phyloP scores from a whole-genome alignment of 306 rosid species.

The Albizia julibrissin region DNA sequence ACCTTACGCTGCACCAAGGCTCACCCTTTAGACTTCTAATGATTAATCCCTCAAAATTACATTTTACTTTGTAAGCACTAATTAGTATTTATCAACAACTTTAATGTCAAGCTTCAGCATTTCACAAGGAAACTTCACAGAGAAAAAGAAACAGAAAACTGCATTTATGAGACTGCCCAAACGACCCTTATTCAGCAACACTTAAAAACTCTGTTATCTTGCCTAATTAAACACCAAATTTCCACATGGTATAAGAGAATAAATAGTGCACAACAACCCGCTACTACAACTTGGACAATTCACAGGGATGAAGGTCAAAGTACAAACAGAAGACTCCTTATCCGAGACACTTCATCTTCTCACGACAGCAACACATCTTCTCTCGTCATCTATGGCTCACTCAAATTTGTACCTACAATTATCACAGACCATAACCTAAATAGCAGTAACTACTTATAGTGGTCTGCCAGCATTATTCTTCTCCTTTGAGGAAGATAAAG shows the following conservation, averaged over 20 bases:
- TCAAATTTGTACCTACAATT: background rate
- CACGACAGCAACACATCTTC: background rate
- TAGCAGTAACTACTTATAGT: background rate
- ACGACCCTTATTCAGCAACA: too few species aligned
- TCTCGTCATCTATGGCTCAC: background rate
- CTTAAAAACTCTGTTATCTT: too few species aligned
- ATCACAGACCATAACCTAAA: background rate
- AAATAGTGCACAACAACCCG: background rate
- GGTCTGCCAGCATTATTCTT: background rate
- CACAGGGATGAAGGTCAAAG: background rate
- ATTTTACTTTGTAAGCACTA: too few species aligned
- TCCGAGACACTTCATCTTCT: background rate
- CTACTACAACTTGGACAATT: background rate
- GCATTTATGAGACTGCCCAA: too few species aligned
- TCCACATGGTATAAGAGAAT: background rate
- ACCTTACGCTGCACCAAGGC: too few species aligned
- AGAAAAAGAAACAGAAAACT: too few species aligned
- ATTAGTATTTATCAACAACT: too few species aligned
- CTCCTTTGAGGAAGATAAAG: background rate
- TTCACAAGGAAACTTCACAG: too few species aligned
- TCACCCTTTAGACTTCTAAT: too few species aligned
- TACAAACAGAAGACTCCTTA: background rate
- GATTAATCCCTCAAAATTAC: too few species aligned
- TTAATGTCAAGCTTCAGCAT: too few species aligned
- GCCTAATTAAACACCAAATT: background rate